Evolutionary conservation across 1,139 yeast genomes (phyloP), one percentile per base, ranked within the genome.

Genomic region (Saccharomyces hybrid): DNA sequence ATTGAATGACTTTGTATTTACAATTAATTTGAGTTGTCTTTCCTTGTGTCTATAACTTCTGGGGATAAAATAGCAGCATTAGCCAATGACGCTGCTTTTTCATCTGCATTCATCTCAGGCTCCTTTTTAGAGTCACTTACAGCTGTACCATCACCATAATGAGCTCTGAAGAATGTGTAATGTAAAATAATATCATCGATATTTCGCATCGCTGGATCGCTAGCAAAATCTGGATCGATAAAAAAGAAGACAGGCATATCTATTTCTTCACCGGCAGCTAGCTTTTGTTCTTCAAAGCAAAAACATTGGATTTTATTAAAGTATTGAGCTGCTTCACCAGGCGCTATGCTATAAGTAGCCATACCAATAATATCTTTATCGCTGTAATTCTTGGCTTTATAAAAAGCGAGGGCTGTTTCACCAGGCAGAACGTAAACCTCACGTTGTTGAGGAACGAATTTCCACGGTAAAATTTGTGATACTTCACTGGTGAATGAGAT

Each of bases 171-270:
- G 70, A 93, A 93, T 0, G 98, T 88, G 69, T 93, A 93, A 71
- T 93, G 96, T 64, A 93, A 78, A 26, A 93, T 90, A 50, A 93
- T 80, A 68, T 91, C 97, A 64, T 90, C 95, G 50, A 91, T 84
- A 65, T 88, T 86, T 70, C 95, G 81, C 95, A 93, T 88, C 47
- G 83, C 79, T 7, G 99, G 98, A 69, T 95, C 99, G 59, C 86
- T 85, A 49, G 96, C 96, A 72, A 88, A 93, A 62, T 95, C 99
- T 0, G 99, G 99, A 68, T 95, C 99, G 54, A 95, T 88, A 71
- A 95, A 95, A 79, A 95, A 95, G 74, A 95, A 95, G 16, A 93
- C 91, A 0, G 99, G 99, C 99, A 95, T 93, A 68, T 95, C 99
- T 14, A 95, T 96, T 70, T 93, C 98, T 73, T 95, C 99, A 5